These are phyloP conservation scores for Ceratobasidium sp. DNA, from an alignment of 1,284 basidiomycete genomes.

Conservation along the genomic window DNA sequence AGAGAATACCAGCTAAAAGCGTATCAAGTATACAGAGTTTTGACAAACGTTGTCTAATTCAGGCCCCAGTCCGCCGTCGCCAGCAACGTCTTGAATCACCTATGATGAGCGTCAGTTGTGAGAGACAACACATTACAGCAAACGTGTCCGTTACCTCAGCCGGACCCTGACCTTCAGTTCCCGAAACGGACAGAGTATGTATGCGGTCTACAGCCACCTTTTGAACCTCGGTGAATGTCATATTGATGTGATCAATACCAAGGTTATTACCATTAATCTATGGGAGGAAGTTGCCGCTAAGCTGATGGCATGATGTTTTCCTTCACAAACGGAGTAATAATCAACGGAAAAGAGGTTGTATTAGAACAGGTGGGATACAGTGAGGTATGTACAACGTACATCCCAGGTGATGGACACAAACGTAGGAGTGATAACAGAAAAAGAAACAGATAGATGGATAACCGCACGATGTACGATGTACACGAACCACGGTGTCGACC, in stretches of 20 bases:
- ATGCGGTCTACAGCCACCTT: not conserved
- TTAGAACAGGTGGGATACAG: constrained; percentile 11
- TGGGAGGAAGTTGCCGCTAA: not conserved
- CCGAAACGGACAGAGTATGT: not conserved
- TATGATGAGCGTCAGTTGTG: constrained; percentile 27
- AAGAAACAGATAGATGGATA: constrained; percentile 25
- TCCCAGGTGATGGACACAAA: constrained; percentile 7
- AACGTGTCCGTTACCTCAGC: constrained; percentile 44
- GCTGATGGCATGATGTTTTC: not conserved
- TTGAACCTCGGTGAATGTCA: not conserved
- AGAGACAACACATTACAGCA: constrained; percentile 34
- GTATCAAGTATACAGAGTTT: not conserved
- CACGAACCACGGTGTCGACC: constrained; percentile 43
- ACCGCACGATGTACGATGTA: constrained; percentile 8
- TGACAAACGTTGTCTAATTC: not conserved
- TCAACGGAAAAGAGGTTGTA: constrained; percentile 1
- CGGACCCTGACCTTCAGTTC: constrained; percentile 30
- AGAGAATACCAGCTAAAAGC: not conserved
- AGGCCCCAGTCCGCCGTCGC: not conserved
- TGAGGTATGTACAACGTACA: constrained; percentile 18
- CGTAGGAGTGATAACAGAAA: not conserved
- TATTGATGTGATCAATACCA: not conserved
- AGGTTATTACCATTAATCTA: too few relatives aligned
- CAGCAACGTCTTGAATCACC: constrained; percentile 11
- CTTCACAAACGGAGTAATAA: not conserved